Conservation (phyloP, 768 basidiomycete genomes). For the Coprinellus aureogranulatus region DNA sequence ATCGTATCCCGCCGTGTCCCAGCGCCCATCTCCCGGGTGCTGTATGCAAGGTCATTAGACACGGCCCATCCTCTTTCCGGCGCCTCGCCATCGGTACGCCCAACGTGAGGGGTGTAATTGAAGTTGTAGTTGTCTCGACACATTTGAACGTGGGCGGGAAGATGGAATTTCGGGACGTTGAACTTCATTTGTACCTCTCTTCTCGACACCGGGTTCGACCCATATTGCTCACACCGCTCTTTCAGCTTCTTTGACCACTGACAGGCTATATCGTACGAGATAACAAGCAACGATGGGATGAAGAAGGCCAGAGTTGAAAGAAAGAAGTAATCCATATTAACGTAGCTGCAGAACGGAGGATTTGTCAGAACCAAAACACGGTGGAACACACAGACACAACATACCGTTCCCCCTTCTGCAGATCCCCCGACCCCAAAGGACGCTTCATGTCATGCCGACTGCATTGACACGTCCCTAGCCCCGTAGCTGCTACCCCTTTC, state of each 20-base stretch:
- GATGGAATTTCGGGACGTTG: conserved; percentile 27
- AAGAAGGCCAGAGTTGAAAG: conserved; percentile 10
- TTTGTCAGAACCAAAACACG: background rate
- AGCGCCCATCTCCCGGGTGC: conserved; percentile 37
- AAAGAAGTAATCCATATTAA: conserved; percentile 29
- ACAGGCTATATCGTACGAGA: conserved; percentile 32
- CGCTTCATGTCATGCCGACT: conserved; percentile 29
- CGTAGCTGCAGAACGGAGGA: conserved; percentile 17
- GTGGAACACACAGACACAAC: background rate
- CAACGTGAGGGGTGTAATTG: conserved; percentile 21
- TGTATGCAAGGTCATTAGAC: conserved; percentile 22
- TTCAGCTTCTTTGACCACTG: conserved; percentile 16
- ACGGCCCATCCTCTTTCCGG: conserved; percentile 31
- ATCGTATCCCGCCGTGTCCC: conserved; percentile 24
- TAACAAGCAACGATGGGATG: conserved; percentile 3
- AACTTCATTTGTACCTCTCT: background rate
- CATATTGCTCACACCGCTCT: conserved; percentile 4
- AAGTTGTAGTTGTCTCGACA: conserved; percentile 26
- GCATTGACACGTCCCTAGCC: conserved; percentile 28
- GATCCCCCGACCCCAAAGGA: conserved; percentile 24
- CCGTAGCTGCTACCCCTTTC: conserved; percentile 22
- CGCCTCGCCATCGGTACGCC: conserved; percentile 33
- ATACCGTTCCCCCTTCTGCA: conserved; percentile 34
- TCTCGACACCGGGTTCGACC: background rate
- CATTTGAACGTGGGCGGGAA: conserved; percentile 18